Percentiles rank a stretch among this genome's conserved stretches.
phyloP scores from a whole-genome alignment of 495 filamentous ascomycete species.

The Neurospora pannonica region DNA sequence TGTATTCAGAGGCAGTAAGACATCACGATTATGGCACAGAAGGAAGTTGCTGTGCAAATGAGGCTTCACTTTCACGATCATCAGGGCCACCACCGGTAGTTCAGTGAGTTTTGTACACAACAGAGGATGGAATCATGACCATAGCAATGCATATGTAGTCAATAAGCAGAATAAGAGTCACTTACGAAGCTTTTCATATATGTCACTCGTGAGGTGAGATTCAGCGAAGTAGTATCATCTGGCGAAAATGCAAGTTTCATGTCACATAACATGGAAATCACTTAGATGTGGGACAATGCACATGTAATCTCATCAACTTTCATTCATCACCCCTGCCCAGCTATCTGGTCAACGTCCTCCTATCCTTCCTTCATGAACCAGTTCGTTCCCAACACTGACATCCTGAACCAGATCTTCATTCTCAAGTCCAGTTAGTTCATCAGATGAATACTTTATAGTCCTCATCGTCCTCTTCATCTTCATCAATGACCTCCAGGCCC shows the following conservation, averaged over 20 bases:
- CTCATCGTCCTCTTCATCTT: not conserved
- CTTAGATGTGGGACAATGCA: not conserved
- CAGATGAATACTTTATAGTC: not conserved
- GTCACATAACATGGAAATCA: not conserved
- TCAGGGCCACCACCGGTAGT: not conserved
- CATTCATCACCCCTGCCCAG: not conserved
- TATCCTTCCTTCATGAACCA: not conserved
- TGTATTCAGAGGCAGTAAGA: not conserved
- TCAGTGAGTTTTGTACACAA: not conserved
- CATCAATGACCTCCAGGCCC: not conserved
- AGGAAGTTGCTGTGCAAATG: not conserved
- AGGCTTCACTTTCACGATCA: not conserved
- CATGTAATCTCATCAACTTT: not conserved
- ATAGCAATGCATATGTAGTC: not conserved
- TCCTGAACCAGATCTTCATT: not conserved
- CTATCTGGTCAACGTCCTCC: not conserved
- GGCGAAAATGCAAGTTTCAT: not conserved
- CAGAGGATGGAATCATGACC: not conserved
- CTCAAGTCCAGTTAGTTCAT: not conserved
- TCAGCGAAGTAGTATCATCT: not conserved
- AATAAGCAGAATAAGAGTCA: not conserved
- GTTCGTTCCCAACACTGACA: not conserved
- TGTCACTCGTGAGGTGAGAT: not conserved
- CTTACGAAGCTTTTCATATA: not conserved
- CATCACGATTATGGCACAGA: not conserved